Conservation (phyloP, 1,284 basidiomycete genomes). For the Austroboletus niveus region DNA sequence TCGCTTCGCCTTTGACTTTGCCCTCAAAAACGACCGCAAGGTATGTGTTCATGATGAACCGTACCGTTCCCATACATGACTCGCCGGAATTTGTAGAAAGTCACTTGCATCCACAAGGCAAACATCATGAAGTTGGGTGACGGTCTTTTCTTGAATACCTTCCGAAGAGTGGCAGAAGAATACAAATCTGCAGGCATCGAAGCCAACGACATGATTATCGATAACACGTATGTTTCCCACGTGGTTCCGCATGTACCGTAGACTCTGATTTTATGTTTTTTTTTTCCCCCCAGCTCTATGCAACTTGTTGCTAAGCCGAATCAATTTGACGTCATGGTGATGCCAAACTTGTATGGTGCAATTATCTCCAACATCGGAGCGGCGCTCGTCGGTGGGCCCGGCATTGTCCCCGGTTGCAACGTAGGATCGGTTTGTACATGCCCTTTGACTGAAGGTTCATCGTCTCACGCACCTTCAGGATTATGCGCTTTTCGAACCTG, state of each 20-base stretch:
- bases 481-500: constrained; percentile 98
- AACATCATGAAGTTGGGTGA: constrained; percentile 99
- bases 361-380: constrained; percentile 99
- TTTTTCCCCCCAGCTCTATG: constrained; percentile 70
- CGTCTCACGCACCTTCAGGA: constrained; percentile 51
- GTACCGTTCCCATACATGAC: constrained; percentile 9
- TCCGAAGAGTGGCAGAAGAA: constrained; percentile 93
- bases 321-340: constrained; percentile 99
- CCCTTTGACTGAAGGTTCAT: constrained; percentile 3
- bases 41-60: constrained; percentile 37
- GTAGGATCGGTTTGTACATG: constrained; percentile 76
- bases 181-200: constrained; percentile 93
- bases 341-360: constrained; percentile 96
- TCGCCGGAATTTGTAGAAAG: constrained; percentile 64
- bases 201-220: constrained; percentile 98
- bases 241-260: constrained; percentile 2
- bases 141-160: constrained; percentile 98
- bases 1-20: constrained; percentile 99
- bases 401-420: constrained; percentile 98
- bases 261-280: background rate
- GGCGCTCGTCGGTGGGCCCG: constrained; percentile 96
- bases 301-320: constrained; percentile 93
- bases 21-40: constrained; percentile 98
- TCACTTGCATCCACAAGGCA: constrained; percentile 99
- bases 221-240: constrained; percentile 77